Evolutionary conservation across 2,329 filamentous ascomycete species (phyloP), one percentile per base, ranked within the genome.

Genomic region (Alternaria triticina): DNA sequence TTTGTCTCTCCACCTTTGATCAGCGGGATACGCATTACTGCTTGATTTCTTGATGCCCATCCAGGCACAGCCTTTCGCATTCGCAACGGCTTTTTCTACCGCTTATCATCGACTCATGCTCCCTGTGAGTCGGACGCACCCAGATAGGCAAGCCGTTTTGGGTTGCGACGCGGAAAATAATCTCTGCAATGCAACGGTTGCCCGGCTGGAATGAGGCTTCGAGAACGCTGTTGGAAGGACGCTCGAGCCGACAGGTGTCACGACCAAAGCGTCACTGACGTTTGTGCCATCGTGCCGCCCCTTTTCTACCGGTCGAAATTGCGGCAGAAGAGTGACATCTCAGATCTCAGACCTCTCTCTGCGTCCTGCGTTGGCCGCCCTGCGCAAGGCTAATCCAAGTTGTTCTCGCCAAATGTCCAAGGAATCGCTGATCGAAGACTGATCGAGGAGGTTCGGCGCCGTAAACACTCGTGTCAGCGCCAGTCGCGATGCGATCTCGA

Each of bases 211-310:
- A 66, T 62, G 52, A 62, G 61, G 59, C 69, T 71, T 75, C 72
- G 67, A 67, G 71, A 74, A 75, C 65, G 44, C 46, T 61, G 59
- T 54, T 68, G 49, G 74, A 75, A 74, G 69, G 69, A 65, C 69
- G 74, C 74, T 77, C 74, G 74, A 70, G 71, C 74, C 69, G 46
- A 50, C 33, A 6, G 13, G 45, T 60, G 47, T 54, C 56, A 46
- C 23, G 50, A 55, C 64, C 40, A 58, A 61, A 51, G 50, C n/a
- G 57, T 30, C 47, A 17, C 30, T 25, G 28, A 25, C 44, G 17
- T 58, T 44, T 54, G 43, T 55, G 28, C 43, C 44, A 45, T 67
- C 58, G 54, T 62, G 56, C 64, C 62, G 61, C 60, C 61, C 65
- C 57, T 51, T 60, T 68, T 66, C 65, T 64, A 30, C 45, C 71